A percentile compares a stretch with the other conserved stretches of the same genome.
These are phyloP conservation scores for Yamagishiella unicocca DNA, from an alignment of 139 green algal genomes.

Conservation along the genomic window DNA sequence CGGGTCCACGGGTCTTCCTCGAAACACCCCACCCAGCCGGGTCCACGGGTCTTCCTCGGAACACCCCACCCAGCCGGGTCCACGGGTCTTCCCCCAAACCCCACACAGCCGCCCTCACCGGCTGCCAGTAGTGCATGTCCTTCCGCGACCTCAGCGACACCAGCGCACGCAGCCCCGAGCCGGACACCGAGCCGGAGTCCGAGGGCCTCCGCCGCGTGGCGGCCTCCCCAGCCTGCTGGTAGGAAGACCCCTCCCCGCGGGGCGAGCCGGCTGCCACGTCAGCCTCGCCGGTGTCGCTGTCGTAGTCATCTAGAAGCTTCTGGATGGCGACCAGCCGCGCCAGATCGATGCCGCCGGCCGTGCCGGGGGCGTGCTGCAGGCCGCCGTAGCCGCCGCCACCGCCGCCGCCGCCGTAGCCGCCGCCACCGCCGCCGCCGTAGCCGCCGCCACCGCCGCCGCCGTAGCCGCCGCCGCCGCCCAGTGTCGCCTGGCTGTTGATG, in stretches of 20 bases:
- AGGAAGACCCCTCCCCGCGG: neutral
- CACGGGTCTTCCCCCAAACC: neutral
- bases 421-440: neutral
- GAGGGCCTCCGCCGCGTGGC: neutral
- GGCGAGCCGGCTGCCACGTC: neutral
- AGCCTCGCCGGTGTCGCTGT: slow-evolving; percentile 5
- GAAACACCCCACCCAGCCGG: no score
- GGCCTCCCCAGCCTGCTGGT: neutral
- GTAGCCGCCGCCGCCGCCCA: no score
- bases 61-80: neutral
- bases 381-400: neutral
- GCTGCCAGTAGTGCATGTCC: slow-evolving; percentile 35
- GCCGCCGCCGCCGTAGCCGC: neutral
- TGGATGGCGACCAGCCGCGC: slow-evolving; percentile 10
- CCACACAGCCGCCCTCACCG: slow-evolving; percentile 7
- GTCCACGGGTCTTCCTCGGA: no score
- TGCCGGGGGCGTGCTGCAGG: slow-evolving; percentile 9
- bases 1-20: no score
- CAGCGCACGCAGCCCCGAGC: slow-evolving; percentile 15
- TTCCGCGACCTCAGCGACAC: neutral
- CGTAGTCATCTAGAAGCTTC: slow-evolving; percentile 12
- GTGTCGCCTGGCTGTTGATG: neutral
- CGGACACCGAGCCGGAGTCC: neutral
- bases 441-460: neutral
- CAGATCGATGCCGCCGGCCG: slow-evolving; percentile 17